A percentile compares a stretch with the other conserved stretches of the same genome.
Evolutionary conservation across 2,329 filamentous ascomycete genomes (phyloP).

Genomic region (Colletotrichum plurivorum): DNA sequence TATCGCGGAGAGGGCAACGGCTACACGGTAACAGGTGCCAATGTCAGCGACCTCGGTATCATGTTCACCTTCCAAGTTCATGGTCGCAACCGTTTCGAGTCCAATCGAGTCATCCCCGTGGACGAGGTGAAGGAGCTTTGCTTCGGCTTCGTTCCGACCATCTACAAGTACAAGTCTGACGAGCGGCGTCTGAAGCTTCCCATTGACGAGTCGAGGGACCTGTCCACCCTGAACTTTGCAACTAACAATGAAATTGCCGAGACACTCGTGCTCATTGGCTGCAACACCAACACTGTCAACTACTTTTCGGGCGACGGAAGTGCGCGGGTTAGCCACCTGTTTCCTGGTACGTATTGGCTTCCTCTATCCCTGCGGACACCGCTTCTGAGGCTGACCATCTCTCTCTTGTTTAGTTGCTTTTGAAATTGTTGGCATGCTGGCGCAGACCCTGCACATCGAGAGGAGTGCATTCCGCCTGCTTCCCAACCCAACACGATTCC

Average conservation of each 20-base stretch:
- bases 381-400: background rate
- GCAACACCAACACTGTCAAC: conserved; percentile 65
- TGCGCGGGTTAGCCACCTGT: conserved; percentile 61
- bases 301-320: conserved; percentile 55
- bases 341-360: conserved; percentile 57
- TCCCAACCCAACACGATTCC: conserved; percentile 69
- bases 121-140: conserved; percentile 68
- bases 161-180: conserved; percentile 61
- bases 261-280: conserved; percentile 67
- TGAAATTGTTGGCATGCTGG: conserved; percentile 72
- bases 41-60: conserved; percentile 64
- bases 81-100: conserved; percentile 62
- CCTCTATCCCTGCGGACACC: no score
- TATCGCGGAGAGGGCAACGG: conserved; percentile 71
- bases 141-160: conserved; percentile 69
- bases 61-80: conserved; percentile 68
- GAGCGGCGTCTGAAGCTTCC: conserved; percentile 54
- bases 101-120: conserved; percentile 67
- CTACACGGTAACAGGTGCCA: conserved; percentile 63
- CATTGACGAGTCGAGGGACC: conserved; percentile 57
- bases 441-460: conserved; percentile 63
- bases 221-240: conserved; percentile 63
- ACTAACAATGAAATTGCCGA: conserved; percentile 64
- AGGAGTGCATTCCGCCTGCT: conserved; percentile 66
- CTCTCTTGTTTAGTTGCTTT: conserved; percentile 63